Percentiles rank a stretch among this genome's conserved stretches.
Evolutionary conservation across 805 yeast species (phyloP).

Genomic region (Isabelozyma rhagii): DNA sequence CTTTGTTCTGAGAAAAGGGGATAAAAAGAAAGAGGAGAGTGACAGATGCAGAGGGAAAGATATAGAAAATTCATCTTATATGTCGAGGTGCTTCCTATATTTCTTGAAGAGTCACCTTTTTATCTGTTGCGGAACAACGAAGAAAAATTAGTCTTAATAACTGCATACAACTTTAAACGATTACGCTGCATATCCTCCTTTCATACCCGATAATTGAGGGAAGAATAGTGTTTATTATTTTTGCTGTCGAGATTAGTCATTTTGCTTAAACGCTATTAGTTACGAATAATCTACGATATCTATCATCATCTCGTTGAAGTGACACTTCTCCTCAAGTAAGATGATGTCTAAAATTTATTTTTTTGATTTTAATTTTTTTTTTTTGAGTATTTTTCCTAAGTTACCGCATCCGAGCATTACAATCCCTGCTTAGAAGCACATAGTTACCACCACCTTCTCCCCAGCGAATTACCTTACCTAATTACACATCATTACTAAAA

Average conservation of each 20-base stretch:
- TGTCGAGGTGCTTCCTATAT: too few species aligned
- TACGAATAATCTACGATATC: neutral
- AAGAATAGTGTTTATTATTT: neutral
- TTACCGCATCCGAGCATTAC: too few species aligned
- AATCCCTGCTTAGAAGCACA: too few species aligned
- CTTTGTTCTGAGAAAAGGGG: neutral
- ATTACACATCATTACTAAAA: too few species aligned
- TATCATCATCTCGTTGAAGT: neutral
- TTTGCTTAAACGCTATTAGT: neutral
- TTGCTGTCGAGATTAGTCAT: neutral
- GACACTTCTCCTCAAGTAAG: neutral
- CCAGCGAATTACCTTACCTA: too few species aligned
- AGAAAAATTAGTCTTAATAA: neutral
- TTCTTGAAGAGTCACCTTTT: too few species aligned
- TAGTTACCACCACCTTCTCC: too few species aligned
- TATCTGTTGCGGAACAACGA: neutral
- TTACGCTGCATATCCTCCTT: neutral
- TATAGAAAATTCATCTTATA: too few species aligned
- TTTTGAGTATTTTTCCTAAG: too few species aligned
- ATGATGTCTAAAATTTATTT: too few species aligned
- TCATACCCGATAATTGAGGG: neutral
- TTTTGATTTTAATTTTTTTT: too few species aligned
- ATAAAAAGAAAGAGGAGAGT: neutral
- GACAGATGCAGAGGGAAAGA: too few species aligned
- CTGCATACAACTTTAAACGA: neutral